Percentiles rank a stretch among this genome's conserved stretches.
phyloP scores from a whole-genome alignment of 2,329 filamentous ascomycete genomes.

The Blastomyces gilchristii region DNA sequence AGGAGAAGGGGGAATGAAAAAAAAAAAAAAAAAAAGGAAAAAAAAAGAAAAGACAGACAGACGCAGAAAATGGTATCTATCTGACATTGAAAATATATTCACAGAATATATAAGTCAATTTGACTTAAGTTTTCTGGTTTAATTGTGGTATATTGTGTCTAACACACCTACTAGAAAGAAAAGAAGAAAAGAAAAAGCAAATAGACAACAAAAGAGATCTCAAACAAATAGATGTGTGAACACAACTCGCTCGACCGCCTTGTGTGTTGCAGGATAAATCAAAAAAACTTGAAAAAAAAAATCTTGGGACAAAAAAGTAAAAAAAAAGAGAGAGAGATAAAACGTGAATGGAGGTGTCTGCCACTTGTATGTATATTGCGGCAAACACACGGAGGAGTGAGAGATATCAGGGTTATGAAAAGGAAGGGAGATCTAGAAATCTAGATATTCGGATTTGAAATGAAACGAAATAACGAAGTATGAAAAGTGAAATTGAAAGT shows the following conservation, averaged over 20 bases:
- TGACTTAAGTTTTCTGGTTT: background rate
- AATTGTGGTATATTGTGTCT: background rate
- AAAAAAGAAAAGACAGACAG: background rate
- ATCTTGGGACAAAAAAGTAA: background rate
- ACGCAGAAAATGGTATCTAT: background rate
- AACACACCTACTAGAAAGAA: background rate
- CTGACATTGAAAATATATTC: background rate
- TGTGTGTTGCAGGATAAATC: background rate
- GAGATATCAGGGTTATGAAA: background rate
- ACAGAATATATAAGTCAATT: background rate
- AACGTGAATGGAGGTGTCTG: background rate
- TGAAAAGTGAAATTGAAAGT: background rate
- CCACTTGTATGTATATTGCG: background rate
- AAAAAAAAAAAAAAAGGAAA: background rate
- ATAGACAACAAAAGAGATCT: background rate
- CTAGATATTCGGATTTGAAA: background rate
- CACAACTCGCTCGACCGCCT: background rate
- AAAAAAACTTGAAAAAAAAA: background rate
- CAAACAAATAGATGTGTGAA: background rate
- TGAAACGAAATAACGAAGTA: background rate
- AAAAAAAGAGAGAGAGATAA: background rate
- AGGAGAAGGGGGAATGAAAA: background rate
- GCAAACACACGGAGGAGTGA: background rate
- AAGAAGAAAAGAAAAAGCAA: background rate
- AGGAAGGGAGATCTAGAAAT: background rate